A percentile compares a stretch with the other conserved stretches of the same genome.
phyloP scores from a whole-genome alignment of 306 rosid species.

The Mimosa pudica region DNA sequence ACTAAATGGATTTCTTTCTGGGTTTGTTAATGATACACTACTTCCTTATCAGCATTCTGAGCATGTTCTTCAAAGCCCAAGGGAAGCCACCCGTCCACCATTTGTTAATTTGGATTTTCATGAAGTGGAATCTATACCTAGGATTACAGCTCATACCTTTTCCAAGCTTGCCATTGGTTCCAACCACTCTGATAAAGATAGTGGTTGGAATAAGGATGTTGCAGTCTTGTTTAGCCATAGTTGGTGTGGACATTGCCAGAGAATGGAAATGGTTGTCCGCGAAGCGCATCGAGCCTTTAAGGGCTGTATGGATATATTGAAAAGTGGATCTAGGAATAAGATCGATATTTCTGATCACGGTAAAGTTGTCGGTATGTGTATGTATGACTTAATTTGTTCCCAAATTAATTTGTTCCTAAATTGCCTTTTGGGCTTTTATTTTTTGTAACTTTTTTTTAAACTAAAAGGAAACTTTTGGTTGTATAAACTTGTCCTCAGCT shows the following conservation, averaged over 20 bases:
- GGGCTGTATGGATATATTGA: constrained; percentile 48
- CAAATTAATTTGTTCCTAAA: neutral
- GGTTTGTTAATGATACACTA: constrained; percentile 71
- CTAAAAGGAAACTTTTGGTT: constrained; percentile 9
- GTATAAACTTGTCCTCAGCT: neutral
- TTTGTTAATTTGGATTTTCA: constrained; percentile 91
- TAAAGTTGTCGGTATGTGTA: constrained; percentile 30
- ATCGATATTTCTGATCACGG: constrained; percentile 49
- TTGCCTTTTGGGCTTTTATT: constrained; percentile 15
- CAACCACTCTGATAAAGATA: constrained; percentile 59
- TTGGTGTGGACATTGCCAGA: constrained; percentile 94
- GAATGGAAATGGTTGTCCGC: constrained; percentile 82
- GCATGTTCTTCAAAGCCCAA: constrained; percentile 49
- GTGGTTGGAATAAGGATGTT: constrained; percentile 72
- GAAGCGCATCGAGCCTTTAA: constrained; percentile 79
- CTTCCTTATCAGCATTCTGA: constrained; percentile 69
- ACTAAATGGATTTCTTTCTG: constrained; percentile 56
- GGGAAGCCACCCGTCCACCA: constrained; percentile 70
- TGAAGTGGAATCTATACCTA: constrained; percentile 86
- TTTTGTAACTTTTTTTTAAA: neutral
- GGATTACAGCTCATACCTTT: constrained; percentile 63
- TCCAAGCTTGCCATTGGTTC: constrained; percentile 67
- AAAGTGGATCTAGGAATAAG: constrained; percentile 49
- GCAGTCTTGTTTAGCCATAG: constrained; percentile 87
- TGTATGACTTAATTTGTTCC: neutral